Conservation (phyloP, 768 basidiomycete genomes). For the Rhodosporidiobolus odoratus region DNA sequence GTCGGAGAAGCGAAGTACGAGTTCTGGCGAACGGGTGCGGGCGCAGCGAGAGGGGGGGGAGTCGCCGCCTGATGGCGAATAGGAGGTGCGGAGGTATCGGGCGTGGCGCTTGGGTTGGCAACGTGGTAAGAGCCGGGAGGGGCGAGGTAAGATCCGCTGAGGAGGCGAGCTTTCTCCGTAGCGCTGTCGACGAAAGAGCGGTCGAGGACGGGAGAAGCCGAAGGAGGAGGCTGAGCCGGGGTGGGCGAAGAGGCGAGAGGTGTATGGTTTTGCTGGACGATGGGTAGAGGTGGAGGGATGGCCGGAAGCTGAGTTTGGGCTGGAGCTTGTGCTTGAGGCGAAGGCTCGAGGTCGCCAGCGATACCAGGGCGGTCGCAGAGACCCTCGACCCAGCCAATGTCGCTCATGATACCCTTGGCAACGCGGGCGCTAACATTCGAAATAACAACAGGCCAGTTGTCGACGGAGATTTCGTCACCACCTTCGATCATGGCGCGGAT, state of each 20-base stretch:
- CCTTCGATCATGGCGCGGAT: slow-evolving; percentile 31
- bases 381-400: slow-evolving; percentile 32
- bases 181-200: slow-evolving; percentile 2
- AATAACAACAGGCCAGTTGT: slow-evolving; percentile 31
- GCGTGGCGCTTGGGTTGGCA: slow-evolving; percentile 1
- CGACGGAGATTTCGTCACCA: slow-evolving; percentile 28
- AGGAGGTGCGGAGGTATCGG: too few relatives aligned
- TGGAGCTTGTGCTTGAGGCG: background rate
- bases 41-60: background rate
- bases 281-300: too few relatives aligned
- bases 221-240: background rate
- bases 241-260: background rate
- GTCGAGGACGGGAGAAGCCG: background rate
- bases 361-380: slow-evolving; percentile 26
- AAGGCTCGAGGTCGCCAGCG: background rate
- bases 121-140: background rate
- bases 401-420: slow-evolving; percentile 20
- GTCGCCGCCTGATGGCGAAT: too few relatives aligned
- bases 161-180: slow-evolving; percentile 15
- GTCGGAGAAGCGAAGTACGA: background rate
- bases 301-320: background rate
- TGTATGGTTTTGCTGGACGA: background rate
- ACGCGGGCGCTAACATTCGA: slow-evolving; percentile 4
- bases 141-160: background rate
- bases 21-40: background rate